Percentiles rank a stretch among this genome's conserved stretches.
phyloP scores from a whole-genome alignment of 2,329 filamentous ascomycete genomes.

The Sclerotiophoma versabilis region DNA sequence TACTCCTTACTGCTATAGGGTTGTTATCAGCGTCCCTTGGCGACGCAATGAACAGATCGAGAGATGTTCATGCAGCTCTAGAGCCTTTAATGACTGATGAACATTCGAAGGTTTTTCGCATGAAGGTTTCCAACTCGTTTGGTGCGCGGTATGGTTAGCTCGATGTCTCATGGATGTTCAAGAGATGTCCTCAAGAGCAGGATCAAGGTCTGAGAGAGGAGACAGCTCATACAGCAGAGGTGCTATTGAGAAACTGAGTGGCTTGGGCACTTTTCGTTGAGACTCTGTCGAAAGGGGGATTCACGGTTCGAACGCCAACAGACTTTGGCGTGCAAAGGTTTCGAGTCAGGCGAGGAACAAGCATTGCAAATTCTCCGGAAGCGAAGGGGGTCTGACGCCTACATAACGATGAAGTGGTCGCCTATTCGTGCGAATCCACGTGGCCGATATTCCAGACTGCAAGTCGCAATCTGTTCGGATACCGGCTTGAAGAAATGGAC shows the following conservation, averaged over 20 bases:
- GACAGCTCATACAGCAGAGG: not conserved
- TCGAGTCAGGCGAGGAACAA: slow-evolving; percentile 1
- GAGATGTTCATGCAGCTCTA: not conserved
- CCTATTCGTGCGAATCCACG: not conserved
- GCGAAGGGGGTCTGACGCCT: not conserved
- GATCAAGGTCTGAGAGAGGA: not conserved
- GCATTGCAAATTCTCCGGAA: not conserved
- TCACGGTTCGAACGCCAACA: not conserved
- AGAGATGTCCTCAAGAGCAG: slow-evolving; percentile 4
- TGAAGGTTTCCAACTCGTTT: slow-evolving; percentile 22
- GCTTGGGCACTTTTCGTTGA: slow-evolving; percentile 25
- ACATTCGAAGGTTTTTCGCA: slow-evolving; percentile 15
- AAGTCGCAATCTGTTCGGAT: not conserved
- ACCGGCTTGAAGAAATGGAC: not conserved
- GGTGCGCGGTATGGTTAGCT: slow-evolving; percentile 20
- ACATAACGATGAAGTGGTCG: not conserved
- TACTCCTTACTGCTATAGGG: slow-evolving; percentile 7
- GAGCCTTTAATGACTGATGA: slow-evolving; percentile 12
- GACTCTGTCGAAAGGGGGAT: slow-evolving; percentile 11
- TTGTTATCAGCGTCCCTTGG: slow-evolving; percentile 12
- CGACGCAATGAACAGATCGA: slow-evolving; percentile 11
- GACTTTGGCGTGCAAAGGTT: not conserved
- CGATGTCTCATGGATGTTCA: slow-evolving; percentile 9
- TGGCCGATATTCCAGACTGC: not conserved
- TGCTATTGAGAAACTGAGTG: slow-evolving; percentile 24